A percentile compares a stretch with the other conserved stretches of the same genome.
Conservation (phyloP, 805 yeast genomes). For the Cyberlindnera samutprakarnensis region DNA sequence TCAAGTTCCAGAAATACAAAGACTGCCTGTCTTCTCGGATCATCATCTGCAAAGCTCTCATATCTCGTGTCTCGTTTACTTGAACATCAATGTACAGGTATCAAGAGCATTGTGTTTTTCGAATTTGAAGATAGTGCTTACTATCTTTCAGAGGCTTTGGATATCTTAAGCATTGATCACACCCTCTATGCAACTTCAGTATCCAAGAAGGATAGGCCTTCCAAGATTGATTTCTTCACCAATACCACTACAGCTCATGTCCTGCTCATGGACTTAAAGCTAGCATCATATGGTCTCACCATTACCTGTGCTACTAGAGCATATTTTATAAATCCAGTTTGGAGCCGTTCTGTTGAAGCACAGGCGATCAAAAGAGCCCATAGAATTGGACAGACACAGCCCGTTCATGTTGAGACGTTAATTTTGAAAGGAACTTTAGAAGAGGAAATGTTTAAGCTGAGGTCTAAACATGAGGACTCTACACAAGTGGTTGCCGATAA, state of each 20-base stretch:
- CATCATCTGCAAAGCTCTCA: slow-evolving; percentile 57
- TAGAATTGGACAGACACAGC: slow-evolving; percentile 61
- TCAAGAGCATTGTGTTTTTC: slow-evolving; percentile 57
- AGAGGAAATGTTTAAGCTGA: slow-evolving; percentile 51
- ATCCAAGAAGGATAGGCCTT: slow-evolving; percentile 40
- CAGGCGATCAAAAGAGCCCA: slow-evolving; percentile 76
- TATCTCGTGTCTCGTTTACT: slow-evolving; percentile 47
- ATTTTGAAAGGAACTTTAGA: slow-evolving; percentile 57
- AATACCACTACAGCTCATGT: slow-evolving; percentile 38
- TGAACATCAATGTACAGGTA: slow-evolving; percentile 38
- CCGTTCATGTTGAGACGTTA: slow-evolving; percentile 62
- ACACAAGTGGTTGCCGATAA: slow-evolving; percentile 46
- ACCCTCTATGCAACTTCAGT: slow-evolving; percentile 59
- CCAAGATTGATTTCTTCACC: slow-evolving; percentile 45
- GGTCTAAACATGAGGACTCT: slow-evolving; percentile 20
- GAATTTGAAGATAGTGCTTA: slow-evolving; percentile 69
- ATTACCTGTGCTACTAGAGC: slow-evolving; percentile 63
- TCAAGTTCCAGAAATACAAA: not conserved
- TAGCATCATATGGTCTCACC: slow-evolving; percentile 66
- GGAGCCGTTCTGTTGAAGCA: slow-evolving; percentile 64
- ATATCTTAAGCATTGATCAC: slow-evolving; percentile 51
- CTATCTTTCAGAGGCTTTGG: slow-evolving; percentile 57
- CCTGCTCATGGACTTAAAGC: slow-evolving; percentile 56
- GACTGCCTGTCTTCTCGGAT: slow-evolving; percentile 44
- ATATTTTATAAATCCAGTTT: slow-evolving; percentile 64